A percentile compares a stretch with the other conserved stretches of the same genome.
These are phyloP conservation scores for Chalciporus chontae DNA, from an alignment of 768 basidiomycete genomes.

Conservation along the genomic window DNA sequence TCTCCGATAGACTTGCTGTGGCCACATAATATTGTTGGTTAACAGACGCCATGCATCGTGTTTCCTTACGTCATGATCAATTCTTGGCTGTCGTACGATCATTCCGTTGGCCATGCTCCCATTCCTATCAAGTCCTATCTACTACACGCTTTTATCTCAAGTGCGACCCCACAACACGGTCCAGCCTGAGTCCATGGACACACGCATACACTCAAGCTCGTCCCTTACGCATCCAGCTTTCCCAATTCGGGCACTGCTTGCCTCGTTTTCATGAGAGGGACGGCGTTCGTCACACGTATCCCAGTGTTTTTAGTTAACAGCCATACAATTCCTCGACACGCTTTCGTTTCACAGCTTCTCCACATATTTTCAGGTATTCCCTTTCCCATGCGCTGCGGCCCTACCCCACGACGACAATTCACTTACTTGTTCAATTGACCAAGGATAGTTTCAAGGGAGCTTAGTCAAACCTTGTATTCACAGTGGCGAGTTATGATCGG, in stretches of 20 bases:
- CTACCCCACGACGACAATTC: conserved; percentile 22
- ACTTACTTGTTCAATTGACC: conserved; percentile 1
- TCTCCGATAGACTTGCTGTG: conserved; percentile 15
- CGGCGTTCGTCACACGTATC: conserved; percentile 12
- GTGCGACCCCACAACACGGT: conserved; percentile 10
- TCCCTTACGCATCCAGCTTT: conserved; percentile 12
- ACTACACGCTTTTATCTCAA: conserved; percentile 8
- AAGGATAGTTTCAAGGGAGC: background rate
- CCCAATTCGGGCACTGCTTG: conserved; percentile 15
- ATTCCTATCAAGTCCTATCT: conserved; percentile 6
- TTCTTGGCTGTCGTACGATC: conserved; percentile 13
- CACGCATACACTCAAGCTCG: conserved; percentile 5
- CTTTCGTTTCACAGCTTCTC: conserved; percentile 11
- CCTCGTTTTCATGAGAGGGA: conserved; percentile 20
- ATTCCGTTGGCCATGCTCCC: conserved; percentile 11
- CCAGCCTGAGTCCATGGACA: conserved; percentile 22
- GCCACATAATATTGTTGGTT: conserved; percentile 14
- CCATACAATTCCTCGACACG: conserved; percentile 7
- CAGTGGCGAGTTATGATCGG: conserved; percentile 4
- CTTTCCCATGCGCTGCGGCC: conserved; percentile 2
- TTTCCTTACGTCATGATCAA: conserved; percentile 24
- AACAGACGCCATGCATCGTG: conserved; percentile 16
- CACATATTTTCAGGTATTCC: conserved; percentile 15
- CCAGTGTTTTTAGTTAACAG: conserved; percentile 8
- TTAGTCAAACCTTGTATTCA: conserved; percentile 6